A percentile compares a stretch with the other conserved stretches of the same genome.
phyloP scores from a whole-genome alignment of 352 stramenopile species.

The Pythium folliculosum region DNA sequence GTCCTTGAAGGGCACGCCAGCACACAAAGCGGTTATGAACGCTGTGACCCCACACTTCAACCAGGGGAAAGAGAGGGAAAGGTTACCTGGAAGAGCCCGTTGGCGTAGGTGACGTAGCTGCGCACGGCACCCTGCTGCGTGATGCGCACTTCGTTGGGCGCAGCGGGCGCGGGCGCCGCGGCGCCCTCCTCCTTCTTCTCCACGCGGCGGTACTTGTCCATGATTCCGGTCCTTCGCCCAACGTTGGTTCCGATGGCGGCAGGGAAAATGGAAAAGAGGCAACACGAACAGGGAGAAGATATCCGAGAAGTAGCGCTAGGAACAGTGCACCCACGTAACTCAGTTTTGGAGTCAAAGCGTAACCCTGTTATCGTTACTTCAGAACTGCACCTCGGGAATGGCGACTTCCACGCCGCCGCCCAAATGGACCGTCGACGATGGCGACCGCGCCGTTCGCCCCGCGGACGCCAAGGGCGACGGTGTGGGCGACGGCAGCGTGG shows the following conservation, averaged over 20 bases:
- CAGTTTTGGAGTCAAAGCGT: too few species aligned
- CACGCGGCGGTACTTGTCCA: slow-evolving; percentile 86
- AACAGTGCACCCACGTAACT: neutral
- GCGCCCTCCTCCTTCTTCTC: slow-evolving; percentile 65
- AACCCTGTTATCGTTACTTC: slow-evolving; percentile 5
- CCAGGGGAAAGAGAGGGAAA: neutral
- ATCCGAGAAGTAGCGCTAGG: slow-evolving; percentile 24
- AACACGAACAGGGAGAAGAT: slow-evolving; percentile 24
- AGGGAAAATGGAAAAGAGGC: slow-evolving; percentile 19
- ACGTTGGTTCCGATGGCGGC: neutral
- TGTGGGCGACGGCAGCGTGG: slow-evolving; percentile 14
- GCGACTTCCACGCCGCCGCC: slow-evolving; percentile 20
- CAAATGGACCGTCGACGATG: neutral
- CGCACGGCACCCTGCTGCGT: slow-evolving; percentile 81
- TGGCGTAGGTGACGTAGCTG: slow-evolving; percentile 82
- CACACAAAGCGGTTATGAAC: neutral
- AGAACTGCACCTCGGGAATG: slow-evolving; percentile 25
- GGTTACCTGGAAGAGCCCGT: slow-evolving; percentile 64
- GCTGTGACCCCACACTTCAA: too few species aligned
- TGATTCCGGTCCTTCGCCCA: slow-evolving; percentile 18
- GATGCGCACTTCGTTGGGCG: slow-evolving; percentile 83
- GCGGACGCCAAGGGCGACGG: slow-evolving; percentile 23
- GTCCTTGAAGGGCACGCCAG: slow-evolving; percentile 53
- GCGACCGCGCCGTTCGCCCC: neutral
- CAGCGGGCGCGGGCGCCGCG: slow-evolving; percentile 28